Conservation (phyloP, 306 rosid genomes). For the Castanea mollissima region DNA sequence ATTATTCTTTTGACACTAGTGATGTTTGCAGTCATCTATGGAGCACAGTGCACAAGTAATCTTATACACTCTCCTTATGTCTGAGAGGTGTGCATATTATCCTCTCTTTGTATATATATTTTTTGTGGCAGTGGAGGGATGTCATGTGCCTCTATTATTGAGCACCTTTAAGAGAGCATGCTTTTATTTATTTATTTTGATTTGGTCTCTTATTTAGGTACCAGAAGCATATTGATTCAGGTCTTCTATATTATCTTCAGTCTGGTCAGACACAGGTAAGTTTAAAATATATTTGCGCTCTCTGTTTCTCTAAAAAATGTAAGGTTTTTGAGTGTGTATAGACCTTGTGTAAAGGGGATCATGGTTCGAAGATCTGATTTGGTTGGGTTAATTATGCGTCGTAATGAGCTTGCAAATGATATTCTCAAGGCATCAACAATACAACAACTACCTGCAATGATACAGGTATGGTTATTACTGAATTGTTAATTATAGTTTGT, state of each 20-base stretch:
- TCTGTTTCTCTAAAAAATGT: constrained; percentile 17
- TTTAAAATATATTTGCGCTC: not conserved
- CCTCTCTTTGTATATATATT: not conserved
- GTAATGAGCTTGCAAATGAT: constrained; percentile 88
- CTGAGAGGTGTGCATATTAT: constrained; percentile 63
- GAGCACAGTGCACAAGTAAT: constrained; percentile 94
- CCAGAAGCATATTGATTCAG: constrained; percentile 65
- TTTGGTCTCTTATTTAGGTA: constrained; percentile 50
- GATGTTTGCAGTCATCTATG: constrained; percentile 60
- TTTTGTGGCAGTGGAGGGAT: not conserved
- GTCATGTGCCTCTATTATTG: not conserved
- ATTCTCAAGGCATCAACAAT: constrained; percentile 65
- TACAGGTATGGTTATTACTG: constrained; percentile 43
- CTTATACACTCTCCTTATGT: constrained; percentile 84
- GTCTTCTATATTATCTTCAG: constrained; percentile 87
- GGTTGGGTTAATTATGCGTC: constrained; percentile 83
- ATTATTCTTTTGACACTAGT: constrained; percentile 19
- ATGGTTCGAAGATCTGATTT: constrained; percentile 76
- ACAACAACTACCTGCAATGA: constrained; percentile 83
- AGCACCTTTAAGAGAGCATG: not conserved
- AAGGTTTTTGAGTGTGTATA: constrained; percentile 18
- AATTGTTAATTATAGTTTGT: constrained; percentile 14
- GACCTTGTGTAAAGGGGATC: constrained; percentile 55
- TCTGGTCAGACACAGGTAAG: constrained; percentile 80
- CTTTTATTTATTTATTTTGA: constrained; percentile 9